Percentiles rank a stretch among this genome's conserved stretches.
phyloP scores from a whole-genome alignment of 129 eudicot genomes.

The Tagetes erecta region DNA sequence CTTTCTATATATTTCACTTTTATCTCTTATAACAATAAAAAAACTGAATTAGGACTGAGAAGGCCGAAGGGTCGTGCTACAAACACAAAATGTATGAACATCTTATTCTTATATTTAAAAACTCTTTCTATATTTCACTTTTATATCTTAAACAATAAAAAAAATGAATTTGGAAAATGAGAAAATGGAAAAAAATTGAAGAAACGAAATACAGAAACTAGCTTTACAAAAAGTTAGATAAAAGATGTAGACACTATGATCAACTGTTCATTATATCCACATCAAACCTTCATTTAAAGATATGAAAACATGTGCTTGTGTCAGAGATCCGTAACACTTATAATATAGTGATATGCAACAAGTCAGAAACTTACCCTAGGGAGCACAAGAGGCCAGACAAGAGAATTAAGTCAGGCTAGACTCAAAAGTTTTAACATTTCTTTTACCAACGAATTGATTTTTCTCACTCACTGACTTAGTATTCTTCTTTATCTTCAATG shows the following conservation, averaged over 20 bases:
- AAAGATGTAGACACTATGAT: slow-evolving; percentile 4
- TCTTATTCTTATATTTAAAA: neutral
- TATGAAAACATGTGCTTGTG: slow-evolving; percentile 7
- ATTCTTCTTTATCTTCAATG: slow-evolving; percentile 1
- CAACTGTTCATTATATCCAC: neutral
- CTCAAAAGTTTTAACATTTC: neutral
- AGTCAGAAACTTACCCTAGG: neutral
- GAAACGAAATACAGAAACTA: neutral
- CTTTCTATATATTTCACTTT: neutral
- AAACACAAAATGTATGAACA: too few relatives aligned
- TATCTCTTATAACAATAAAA: neutral
- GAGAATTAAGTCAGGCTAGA: neutral
- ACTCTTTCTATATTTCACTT: neutral
- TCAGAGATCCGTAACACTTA: slow-evolving; percentile 6
- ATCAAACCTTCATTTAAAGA: neutral
- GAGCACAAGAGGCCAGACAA: slow-evolving; percentile 2
- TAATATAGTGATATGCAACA: neutral
- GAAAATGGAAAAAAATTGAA: neutral
- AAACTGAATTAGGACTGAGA: too few relatives aligned
- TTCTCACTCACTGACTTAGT: neutral
- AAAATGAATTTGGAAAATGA: slow-evolving; percentile 9
- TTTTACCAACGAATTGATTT: neutral
- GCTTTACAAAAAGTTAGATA: slow-evolving; percentile 1
- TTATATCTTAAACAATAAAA: neutral
- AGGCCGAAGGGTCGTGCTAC: too few relatives aligned